Conservation (phyloP, 352 stramenopile genomes). For the Phytophthora tentaculata region DNA sequence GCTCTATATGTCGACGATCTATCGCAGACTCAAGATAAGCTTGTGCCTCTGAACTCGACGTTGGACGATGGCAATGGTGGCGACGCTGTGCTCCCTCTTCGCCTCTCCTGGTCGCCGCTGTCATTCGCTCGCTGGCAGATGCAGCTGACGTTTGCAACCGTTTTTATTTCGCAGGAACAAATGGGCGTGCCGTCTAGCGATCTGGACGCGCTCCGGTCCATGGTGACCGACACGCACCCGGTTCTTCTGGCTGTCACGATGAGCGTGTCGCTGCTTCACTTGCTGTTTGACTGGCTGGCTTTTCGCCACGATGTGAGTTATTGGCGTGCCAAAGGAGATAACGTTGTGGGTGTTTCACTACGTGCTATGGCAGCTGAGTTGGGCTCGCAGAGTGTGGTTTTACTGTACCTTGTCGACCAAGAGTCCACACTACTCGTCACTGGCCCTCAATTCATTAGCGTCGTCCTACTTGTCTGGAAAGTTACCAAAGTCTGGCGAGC, state of each 20-base stretch:
- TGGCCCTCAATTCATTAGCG: slow-evolving; percentile 60
- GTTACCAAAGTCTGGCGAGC: slow-evolving; percentile 70
- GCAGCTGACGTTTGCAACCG: slow-evolving; percentile 71
- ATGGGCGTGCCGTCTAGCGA: slow-evolving; percentile 67
- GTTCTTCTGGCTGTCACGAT: slow-evolving; percentile 95
- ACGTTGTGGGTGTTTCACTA: slow-evolving; percentile 94
- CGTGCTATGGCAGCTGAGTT: slow-evolving; percentile 93
- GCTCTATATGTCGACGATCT: slow-evolving; percentile 84
- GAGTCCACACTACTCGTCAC: slow-evolving; percentile 95
- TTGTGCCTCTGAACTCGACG: slow-evolving; percentile 65
- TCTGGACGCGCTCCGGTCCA: slow-evolving; percentile 93
- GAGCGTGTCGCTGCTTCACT: slow-evolving; percentile 95
- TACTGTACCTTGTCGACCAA: slow-evolving; percentile 96
- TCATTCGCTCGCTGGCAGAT: slow-evolving; percentile 84
- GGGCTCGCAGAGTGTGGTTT: slow-evolving; percentile 93
- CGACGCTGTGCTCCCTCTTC: slow-evolving; percentile 47
- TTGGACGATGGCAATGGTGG: slow-evolving; percentile 40
- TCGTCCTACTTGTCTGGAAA: slow-evolving; percentile 91
- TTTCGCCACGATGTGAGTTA: slow-evolving; percentile 99
- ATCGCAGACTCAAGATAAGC: slow-evolving; percentile 69
- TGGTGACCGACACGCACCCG: slow-evolving; percentile 94
- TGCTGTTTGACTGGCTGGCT: slow-evolving; percentile 98
- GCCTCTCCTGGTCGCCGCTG: slow-evolving; percentile 77
- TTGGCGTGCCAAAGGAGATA: slow-evolving; percentile 93
- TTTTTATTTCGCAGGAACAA: slow-evolving; percentile 64